These are phyloP conservation scores for Myriosclerotinia scirpicola DNA, from an alignment of 2,329 filamentous ascomycete genomes.

Conservation along the genomic window DNA sequence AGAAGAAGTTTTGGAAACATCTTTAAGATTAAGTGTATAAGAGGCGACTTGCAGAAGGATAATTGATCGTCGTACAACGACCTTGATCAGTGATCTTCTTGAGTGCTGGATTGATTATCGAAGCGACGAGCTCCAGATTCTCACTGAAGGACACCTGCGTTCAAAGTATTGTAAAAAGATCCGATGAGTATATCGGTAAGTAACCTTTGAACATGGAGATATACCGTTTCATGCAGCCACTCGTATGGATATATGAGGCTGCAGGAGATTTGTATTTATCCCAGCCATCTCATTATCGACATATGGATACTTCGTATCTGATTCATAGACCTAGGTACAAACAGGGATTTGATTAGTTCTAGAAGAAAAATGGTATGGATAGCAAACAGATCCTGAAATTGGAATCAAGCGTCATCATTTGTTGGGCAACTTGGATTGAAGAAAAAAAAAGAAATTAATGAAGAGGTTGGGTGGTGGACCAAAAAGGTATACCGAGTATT, in stretches of 20 bases:
- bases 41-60: constrained; percentile 17
- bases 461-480: constrained; percentile 23
- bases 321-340: neutral
- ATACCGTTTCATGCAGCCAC: constrained; percentile 21
- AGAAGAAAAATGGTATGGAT: constrained; percentile 5
- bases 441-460: constrained; percentile 18
- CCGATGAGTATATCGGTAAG: constrained; percentile 6
- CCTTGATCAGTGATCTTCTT: constrained; percentile 10
- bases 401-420: constrained; percentile 10
- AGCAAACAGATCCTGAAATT: constrained; percentile 4
- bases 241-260: constrained; percentile 15
- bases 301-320: no score
- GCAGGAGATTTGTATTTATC: constrained; percentile 9
- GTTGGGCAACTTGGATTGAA: neutral
- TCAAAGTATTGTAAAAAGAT: constrained; percentile 1
- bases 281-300: constrained; percentile 22
- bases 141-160: constrained; percentile 16
- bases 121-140: neutral
- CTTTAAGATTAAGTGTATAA: neutral
- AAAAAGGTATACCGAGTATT: constrained; percentile 4
- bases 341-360: constrained; percentile 13
- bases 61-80: constrained; percentile 17
- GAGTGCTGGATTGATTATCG: neutral
- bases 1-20: constrained; percentile 37
- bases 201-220: constrained; percentile 10